These are phyloP conservation scores for Klebsormidium nitens DNA, from an alignment of 139 green algal genomes.

Conservation along the genomic window DNA sequence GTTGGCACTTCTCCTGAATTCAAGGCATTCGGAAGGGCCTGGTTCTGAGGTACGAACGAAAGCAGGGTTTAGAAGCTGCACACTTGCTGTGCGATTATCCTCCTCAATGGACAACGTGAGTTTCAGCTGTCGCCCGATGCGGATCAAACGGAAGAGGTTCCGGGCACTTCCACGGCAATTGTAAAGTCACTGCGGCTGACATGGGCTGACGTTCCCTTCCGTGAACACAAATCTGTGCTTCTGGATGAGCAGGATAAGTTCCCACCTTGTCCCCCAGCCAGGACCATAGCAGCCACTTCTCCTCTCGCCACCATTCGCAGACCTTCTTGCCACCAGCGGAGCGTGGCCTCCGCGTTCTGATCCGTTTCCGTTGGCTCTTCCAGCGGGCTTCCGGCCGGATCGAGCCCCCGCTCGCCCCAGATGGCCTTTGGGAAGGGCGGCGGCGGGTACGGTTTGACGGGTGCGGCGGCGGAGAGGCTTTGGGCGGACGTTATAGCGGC, in stretches of 20 bases:
- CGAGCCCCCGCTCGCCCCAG: too few relatives aligned
- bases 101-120: too few relatives aligned
- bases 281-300: conserved; percentile 12
- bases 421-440: background rate
- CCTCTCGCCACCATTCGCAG: conserved; percentile 13
- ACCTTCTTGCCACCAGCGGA: conserved; percentile 13
- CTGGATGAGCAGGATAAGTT: background rate
- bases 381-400: background rate
- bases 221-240: background rate
- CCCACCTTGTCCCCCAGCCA: conserved; percentile 7
- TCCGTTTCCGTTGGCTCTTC: background rate
- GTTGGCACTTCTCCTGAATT: background rate
- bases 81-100: background rate
- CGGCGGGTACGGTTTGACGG: background rate
- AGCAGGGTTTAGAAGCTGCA: background rate
- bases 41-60: background rate
- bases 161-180: too few relatives aligned
- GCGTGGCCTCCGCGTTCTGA: background rate
- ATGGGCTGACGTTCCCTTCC: background rate
- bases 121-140: too few relatives aligned
- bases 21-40: background rate
- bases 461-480: too few relatives aligned
- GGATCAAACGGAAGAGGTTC: too few relatives aligned
- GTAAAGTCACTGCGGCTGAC: background rate
- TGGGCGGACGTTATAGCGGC: too few relatives aligned